Evolutionary conservation across 306 rosid species (phyloP).

Genomic region (Prunus campanulata): DNA sequence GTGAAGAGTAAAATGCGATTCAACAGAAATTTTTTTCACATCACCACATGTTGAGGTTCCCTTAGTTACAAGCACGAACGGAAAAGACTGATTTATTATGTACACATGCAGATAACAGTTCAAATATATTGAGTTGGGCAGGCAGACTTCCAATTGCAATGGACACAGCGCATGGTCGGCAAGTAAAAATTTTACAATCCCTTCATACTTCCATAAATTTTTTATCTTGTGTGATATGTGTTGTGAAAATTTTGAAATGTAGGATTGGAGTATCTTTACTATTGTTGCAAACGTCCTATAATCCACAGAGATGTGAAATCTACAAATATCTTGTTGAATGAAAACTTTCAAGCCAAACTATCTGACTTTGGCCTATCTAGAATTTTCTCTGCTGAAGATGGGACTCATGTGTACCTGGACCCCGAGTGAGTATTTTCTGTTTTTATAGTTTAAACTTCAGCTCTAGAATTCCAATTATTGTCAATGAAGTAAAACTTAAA

Average conservation of each 20-base stretch:
- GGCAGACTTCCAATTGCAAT: conserved; percentile 51
- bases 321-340: conserved; percentile 54
- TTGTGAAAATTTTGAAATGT: background rate
- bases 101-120: conserved; percentile 29
- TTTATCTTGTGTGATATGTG: background rate
- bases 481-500: no score
- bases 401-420: conserved; percentile 17
- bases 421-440: conserved; percentile 39
- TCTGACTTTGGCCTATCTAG: conserved; percentile 71
- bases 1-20: no score
- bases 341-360: conserved; percentile 41
- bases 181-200: background rate
- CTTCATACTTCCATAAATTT: background rate
- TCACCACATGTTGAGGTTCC: background rate
- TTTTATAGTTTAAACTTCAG: background rate
- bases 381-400: conserved; percentile 34
- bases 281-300: conserved; percentile 52
- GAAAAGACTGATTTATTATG: background rate
- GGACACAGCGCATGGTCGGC: conserved; percentile 60
- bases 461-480: background rate
- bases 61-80: background rate
- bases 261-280: conserved; percentile 62
- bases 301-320: conserved; percentile 69
- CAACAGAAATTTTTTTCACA: background rate
- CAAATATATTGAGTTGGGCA: conserved; percentile 47